These are phyloP conservation scores for Austroboletus olivaceoglutinosus DNA, from an alignment of 1,284 basidiomycete genomes.

Conservation along the genomic window DNA sequence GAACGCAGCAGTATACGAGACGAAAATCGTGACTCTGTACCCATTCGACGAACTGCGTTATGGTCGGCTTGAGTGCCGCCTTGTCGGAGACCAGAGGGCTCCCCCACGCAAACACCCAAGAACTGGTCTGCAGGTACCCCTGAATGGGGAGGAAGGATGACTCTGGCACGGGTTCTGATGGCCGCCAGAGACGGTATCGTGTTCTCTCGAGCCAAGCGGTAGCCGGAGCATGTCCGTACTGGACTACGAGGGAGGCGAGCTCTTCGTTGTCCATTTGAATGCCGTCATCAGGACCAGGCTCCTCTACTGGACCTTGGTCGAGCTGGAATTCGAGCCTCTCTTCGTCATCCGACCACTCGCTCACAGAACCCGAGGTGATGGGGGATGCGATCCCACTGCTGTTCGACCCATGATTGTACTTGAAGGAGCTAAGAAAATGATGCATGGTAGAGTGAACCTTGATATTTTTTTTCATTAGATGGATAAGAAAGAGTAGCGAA, in stretches of 20 bases:
- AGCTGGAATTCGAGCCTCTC: neutral
- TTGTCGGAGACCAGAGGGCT: conserved; percentile 43
- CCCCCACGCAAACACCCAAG: conserved; percentile 47
- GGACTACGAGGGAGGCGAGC: conserved; percentile 39
- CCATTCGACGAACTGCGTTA: conserved; percentile 39
- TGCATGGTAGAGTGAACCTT: conserved; percentile 5
- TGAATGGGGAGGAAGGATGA: conserved; percentile 46
- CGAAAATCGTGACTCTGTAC: conserved; percentile 32
- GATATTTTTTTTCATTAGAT: no score
- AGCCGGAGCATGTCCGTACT: conserved; percentile 41
- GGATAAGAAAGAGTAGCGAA: neutral
- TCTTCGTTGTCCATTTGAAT: conserved; percentile 12
- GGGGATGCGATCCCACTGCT: neutral
- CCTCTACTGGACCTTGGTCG: conserved; percentile 8
- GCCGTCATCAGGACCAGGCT: conserved; percentile 7
- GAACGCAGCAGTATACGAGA: conserved; percentile 45
- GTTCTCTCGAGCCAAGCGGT: conserved; percentile 48
- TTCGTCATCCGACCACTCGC: conserved; percentile 3
- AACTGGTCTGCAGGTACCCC: conserved; percentile 32
- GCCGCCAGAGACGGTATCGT: conserved; percentile 45
- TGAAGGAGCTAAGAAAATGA: conserved; percentile 7
- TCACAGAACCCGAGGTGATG: neutral
- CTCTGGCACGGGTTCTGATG: conserved; percentile 31
- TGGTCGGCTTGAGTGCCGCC: conserved; percentile 35
- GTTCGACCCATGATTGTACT: neutral